These are phyloP conservation scores for Rehmannia glutinosa DNA, from an alignment of 257 asterid species.

Conservation along the genomic window DNA sequence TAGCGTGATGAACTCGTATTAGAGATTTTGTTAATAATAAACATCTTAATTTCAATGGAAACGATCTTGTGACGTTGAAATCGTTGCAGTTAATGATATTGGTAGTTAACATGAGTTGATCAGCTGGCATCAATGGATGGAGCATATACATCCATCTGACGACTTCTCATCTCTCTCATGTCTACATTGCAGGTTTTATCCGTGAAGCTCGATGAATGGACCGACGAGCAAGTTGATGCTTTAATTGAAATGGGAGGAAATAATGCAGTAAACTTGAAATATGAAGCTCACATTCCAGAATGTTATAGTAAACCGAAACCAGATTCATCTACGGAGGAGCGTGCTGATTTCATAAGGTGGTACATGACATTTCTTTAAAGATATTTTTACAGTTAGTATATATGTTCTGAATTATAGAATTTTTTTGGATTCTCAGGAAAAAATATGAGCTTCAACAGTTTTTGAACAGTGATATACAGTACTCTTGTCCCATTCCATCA, in stretches of 20 bases:
- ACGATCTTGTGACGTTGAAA: too few species aligned
- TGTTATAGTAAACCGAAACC: too few species aligned
- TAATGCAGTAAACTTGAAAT: too few species aligned
- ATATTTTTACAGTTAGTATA: background rate
- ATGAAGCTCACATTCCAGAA: too few species aligned
- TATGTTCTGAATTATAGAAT: slow-evolving; percentile 18
- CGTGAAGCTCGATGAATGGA: slow-evolving; percentile 90
- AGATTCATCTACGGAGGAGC: slow-evolving; percentile 72
- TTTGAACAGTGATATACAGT: slow-evolving; percentile 29
- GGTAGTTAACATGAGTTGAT: too few species aligned
- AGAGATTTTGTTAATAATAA: background rate
- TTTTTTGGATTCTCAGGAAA: too few species aligned
- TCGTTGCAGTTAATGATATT: too few species aligned
- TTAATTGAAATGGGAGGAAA: too few species aligned
- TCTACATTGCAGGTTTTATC: slow-evolving; percentile 62
- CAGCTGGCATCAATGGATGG: too few species aligned
- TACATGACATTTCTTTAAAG: background rate
- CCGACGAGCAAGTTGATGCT: slow-evolving; percentile 78
- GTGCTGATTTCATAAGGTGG: slow-evolving; percentile 86
- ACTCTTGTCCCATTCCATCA: slow-evolving; percentile 47
- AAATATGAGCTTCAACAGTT: slow-evolving; percentile 81
- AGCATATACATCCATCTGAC: too few species aligned
- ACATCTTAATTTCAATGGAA: background rate
- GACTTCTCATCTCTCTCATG: too few species aligned
- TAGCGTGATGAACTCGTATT: background rate